Conservation (phyloP, 2,329 filamentous ascomycete species). For the Pseudonectria foliicola region DNA sequence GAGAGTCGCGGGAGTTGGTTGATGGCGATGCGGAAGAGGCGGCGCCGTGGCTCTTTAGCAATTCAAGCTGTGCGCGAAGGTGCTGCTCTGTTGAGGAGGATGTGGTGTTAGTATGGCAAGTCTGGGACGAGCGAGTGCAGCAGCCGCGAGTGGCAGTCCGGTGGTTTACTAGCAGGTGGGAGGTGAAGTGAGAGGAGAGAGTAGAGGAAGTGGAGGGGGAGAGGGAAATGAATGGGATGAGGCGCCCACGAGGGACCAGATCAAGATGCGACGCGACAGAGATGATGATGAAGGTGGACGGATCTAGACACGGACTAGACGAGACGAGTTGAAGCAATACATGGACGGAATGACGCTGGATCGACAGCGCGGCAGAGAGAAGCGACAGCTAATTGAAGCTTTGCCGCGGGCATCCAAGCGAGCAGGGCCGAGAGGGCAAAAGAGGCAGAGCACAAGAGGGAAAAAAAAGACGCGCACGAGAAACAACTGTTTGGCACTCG, state of each 20-base stretch:
- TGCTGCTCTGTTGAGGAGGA: constrained; percentile 30
- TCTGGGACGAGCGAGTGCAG: constrained; percentile 1
- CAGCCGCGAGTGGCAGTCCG: too few species aligned
- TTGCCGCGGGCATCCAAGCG: too few species aligned
- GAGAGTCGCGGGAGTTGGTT: constrained; percentile 23
- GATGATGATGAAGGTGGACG: constrained; percentile 8
- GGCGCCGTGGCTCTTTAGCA: constrained; percentile 34
- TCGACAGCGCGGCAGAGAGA: too few species aligned
- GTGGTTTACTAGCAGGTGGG: constrained; percentile 8
- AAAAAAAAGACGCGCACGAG: constrained; percentile 14
- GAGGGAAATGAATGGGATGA: constrained; percentile 10
- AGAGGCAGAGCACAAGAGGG: constrained; percentile 1
- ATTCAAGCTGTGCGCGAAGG: constrained; percentile 37
- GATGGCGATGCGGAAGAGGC: constrained; percentile 24
- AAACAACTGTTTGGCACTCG: too few species aligned
- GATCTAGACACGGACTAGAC: constrained; percentile 2
- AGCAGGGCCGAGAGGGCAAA: too few species aligned
- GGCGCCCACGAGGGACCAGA: not conserved
- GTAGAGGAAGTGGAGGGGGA: constrained; percentile 6
- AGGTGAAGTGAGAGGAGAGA: constrained; percentile 6
- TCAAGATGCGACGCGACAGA: constrained; percentile 14
- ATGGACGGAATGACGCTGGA: constrained; percentile 1
- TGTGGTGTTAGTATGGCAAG: constrained; percentile 19
- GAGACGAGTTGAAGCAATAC: constrained; percentile 8
- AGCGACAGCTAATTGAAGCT: too few species aligned